phyloP scores from a whole-genome alignment of 225 moss, liverwort and hornwort species.

The Climacium dendroides region DNA sequence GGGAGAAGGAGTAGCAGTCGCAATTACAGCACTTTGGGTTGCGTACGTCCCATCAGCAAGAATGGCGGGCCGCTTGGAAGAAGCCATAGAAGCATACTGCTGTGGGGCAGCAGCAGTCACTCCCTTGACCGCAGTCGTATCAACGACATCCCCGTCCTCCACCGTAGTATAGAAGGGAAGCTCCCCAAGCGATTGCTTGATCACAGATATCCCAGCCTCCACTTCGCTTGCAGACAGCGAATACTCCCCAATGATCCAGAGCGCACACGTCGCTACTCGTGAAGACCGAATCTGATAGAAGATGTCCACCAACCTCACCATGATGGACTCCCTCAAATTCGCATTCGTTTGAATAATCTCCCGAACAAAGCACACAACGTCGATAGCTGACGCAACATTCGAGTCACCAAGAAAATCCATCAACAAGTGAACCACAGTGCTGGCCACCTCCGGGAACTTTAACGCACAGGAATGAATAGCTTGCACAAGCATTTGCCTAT shows the following conservation, averaged over 20 bases:
- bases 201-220: slow-evolving; percentile 61
- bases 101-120: slow-evolving; percentile 15
- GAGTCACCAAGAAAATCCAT: slow-evolving; percentile 95
- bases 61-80: slow-evolving; percentile 88
- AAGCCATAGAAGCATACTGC: slow-evolving; percentile 45
- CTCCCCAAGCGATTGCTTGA: slow-evolving; percentile 88
- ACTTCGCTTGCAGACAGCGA: slow-evolving; percentile 65
- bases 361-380: slow-evolving; percentile 90
- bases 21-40: slow-evolving; percentile 77
- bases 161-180: slow-evolving; percentile 76
- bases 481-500: slow-evolving; percentile 96
- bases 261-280: slow-evolving; percentile 83
- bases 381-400: slow-evolving; percentile 88
- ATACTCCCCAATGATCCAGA: slow-evolving; percentile 98
- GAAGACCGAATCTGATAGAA: slow-evolving; percentile 95
- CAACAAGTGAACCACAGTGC: slow-evolving; percentile 82
- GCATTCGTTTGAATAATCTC: slow-evolving; percentile 91
- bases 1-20: slow-evolving; percentile 26
- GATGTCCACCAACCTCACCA: slow-evolving; percentile 68
- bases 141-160: slow-evolving; percentile 64
- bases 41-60: slow-evolving; percentile 95
- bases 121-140: slow-evolving; percentile 21
- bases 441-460: slow-evolving; percentile 89
- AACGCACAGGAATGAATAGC: slow-evolving; percentile 91
- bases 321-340: slow-evolving; percentile 79